phyloP scores from a whole-genome alignment of 306 rosid genomes.

The Pyrus communis region DNA sequence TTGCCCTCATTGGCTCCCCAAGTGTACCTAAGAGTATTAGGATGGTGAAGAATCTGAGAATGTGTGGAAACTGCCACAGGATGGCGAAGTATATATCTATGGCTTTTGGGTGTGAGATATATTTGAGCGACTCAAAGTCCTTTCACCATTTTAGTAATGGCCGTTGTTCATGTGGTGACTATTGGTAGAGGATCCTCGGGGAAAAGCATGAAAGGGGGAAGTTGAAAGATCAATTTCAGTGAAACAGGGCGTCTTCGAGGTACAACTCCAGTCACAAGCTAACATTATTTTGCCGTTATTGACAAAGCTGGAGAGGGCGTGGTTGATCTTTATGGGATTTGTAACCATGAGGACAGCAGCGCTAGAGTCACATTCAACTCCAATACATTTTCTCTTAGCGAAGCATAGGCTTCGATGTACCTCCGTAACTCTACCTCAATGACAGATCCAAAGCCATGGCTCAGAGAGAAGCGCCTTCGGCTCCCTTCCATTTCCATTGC shows the following conservation, averaged over 20 bases:
- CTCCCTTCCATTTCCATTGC: background rate
- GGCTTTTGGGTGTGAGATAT: conserved; percentile 72
- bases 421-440: background rate
- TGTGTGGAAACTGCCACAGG: conserved; percentile 73
- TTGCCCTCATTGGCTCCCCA: conserved; percentile 52
- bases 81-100: conserved; percentile 65
- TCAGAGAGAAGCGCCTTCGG: background rate
- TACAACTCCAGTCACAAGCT: background rate
- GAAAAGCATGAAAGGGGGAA: background rate
- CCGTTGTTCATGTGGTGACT: conserved; percentile 82
- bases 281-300: background rate
- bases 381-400: background rate
- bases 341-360: background rate
- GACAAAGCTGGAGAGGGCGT: background rate
- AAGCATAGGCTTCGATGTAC: background rate
- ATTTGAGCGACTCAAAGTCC: conserved; percentile 53
- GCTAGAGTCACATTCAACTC: background rate
- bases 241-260: background rate
- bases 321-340: background rate
- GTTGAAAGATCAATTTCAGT: background rate
- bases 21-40: conserved; percentile 35
- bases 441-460: background rate
- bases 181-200: conserved; percentile 45
- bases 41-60: conserved; percentile 69
- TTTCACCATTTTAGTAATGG: conserved; percentile 81